Percentiles rank a stretch among this genome's conserved stretches.
Conservation (phyloP, 2,329 filamentous ascomycete genomes). For the Diaporthe sp. region DNA sequence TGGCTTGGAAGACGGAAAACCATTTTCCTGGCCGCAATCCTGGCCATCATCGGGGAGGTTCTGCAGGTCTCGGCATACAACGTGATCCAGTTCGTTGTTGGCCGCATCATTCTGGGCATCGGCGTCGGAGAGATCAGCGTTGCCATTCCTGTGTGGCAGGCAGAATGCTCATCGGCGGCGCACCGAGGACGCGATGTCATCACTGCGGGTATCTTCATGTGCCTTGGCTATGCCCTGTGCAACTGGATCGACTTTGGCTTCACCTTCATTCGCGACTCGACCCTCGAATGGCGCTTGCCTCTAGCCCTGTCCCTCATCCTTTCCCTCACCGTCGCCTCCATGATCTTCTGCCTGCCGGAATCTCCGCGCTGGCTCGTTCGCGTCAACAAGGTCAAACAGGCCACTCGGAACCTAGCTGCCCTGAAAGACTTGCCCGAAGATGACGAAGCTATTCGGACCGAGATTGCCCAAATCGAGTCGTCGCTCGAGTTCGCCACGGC, state of each 20-base stretch:
- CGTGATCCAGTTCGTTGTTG: conserved; percentile 64
- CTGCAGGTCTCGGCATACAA: conserved; percentile 62
- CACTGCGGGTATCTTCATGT: conserved; percentile 43
- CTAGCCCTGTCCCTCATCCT: conserved; percentile 39
- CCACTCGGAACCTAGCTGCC: conserved; percentile 37
- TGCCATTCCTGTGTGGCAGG: conserved; percentile 56
- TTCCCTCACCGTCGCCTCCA: conserved; percentile 35
- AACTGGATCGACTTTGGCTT: conserved; percentile 44
- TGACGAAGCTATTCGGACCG: conserved; percentile 36
- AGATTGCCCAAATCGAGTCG: conserved; percentile 39
- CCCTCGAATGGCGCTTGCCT: conserved; percentile 42
- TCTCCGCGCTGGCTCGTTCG: conserved; percentile 43
- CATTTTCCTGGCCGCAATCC: conserved; percentile 62
- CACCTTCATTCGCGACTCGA: conserved; percentile 38
- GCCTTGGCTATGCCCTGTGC: conserved; percentile 40
- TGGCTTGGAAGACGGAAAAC: conserved; percentile 63
- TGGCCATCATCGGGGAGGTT: conserved; percentile 64
- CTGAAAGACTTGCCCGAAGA: conserved; percentile 37
- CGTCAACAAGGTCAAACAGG: conserved; percentile 35
- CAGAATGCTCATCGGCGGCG: conserved; percentile 43
- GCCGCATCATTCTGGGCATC: conserved; percentile 66
- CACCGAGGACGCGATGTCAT: conserved; percentile 45
- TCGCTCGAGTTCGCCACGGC: conserved; percentile 50
- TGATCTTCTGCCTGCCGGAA: conserved; percentile 40
- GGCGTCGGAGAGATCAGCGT: conserved; percentile 61